phyloP scores from a whole-genome alignment of 2,329 filamentous ascomycete species.

The Knufia petricola region DNA sequence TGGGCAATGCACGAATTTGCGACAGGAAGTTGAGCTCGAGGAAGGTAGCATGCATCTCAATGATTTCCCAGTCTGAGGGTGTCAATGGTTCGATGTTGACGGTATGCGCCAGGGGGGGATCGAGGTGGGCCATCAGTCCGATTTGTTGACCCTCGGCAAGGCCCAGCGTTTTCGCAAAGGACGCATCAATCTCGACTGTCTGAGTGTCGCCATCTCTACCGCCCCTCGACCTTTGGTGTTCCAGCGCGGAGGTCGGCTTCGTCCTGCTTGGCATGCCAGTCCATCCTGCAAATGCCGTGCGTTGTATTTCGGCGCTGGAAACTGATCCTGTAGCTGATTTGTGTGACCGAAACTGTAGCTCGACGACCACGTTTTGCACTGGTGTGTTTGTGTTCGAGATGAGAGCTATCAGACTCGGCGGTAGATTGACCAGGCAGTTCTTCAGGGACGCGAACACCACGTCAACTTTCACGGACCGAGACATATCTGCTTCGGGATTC shows the following conservation, averaged over 20 bases:
- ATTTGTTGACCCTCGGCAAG: conserved; percentile 72
- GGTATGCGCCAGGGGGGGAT: conserved; percentile 83
- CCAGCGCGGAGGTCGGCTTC: conserved; percentile 61
- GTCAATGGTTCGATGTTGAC: conserved; percentile 95
- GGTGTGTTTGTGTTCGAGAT: conserved; percentile 81
- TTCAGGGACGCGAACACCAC: conserved; percentile 79
- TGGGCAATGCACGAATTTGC: conserved; percentile 87
- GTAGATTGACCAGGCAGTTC: conserved; percentile 91
- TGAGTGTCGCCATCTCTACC: conserved; percentile 68
- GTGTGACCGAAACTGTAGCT: conserved; percentile 65
- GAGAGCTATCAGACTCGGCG: conserved; percentile 69
- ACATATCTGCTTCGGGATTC: conserved; percentile 12
- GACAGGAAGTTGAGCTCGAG: conserved; percentile 86
- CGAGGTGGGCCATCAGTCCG: conserved; percentile 63
- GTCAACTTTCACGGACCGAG: conserved; percentile 60
- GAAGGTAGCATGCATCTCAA: conserved; percentile 92
- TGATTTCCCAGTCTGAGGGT: conserved; percentile 94
- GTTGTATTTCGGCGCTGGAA: conserved; percentile 43
- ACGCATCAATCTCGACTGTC: conserved; percentile 77
- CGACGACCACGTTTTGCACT: conserved; percentile 91
- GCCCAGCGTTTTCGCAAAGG: conserved; percentile 66
- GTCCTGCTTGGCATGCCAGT: conserved; percentile 95
- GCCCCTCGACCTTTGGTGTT: conserved; percentile 43
- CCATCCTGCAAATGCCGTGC: conserved; percentile 85
- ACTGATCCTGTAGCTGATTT: conserved; percentile 39